These are phyloP conservation scores for Sporothrix schenckii DNA, from an alignment of 2,329 filamentous ascomycete genomes.

Conservation along the genomic window DNA sequence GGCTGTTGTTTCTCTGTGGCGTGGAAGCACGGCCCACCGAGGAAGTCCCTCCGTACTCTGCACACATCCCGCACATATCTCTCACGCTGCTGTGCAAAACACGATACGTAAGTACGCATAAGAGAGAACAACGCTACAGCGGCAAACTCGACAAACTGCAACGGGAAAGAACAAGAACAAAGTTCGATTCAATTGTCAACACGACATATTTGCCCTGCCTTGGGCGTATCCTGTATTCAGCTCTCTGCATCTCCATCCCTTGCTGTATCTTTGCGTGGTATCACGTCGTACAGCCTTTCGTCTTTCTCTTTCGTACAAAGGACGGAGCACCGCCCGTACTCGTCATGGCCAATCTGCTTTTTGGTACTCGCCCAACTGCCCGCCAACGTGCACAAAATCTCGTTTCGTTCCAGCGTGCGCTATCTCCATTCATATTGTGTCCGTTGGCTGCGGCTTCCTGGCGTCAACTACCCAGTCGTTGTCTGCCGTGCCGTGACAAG, in stretches of 20 bases:
- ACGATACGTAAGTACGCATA: slow-evolving; percentile 15
- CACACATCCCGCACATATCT: background rate
- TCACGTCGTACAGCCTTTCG: background rate
- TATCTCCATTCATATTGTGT: background rate
- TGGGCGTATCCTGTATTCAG: background rate
- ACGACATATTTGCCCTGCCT: slow-evolving; percentile 1
- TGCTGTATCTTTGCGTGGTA: background rate
- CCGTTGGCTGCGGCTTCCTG: background rate
- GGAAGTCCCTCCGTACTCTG: background rate
- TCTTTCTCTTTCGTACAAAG: background rate
- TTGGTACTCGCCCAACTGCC: background rate
- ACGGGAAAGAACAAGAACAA: background rate
- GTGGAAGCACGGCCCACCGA: slow-evolving; percentile 31
- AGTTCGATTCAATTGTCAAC: background rate
- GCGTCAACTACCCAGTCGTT: background rate
- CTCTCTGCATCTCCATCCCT: background rate
- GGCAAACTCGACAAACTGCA: slow-evolving; percentile 30
- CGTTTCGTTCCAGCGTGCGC: background rate
- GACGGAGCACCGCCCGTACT: background rate
- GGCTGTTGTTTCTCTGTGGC: slow-evolving; percentile 26
- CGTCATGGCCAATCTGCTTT: background rate
- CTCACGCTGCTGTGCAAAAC: slow-evolving; percentile 23
- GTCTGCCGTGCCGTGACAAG: slow-evolving; percentile 11
- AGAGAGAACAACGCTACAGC: slow-evolving; percentile 6
- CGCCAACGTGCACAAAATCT: background rate